A percentile compares a stretch with the other conserved stretches of the same genome.
These are phyloP conservation scores for Magnaporthiopsis incrustans DNA, from an alignment of 2,329 filamentous ascomycete species.

Conservation along the genomic window DNA sequence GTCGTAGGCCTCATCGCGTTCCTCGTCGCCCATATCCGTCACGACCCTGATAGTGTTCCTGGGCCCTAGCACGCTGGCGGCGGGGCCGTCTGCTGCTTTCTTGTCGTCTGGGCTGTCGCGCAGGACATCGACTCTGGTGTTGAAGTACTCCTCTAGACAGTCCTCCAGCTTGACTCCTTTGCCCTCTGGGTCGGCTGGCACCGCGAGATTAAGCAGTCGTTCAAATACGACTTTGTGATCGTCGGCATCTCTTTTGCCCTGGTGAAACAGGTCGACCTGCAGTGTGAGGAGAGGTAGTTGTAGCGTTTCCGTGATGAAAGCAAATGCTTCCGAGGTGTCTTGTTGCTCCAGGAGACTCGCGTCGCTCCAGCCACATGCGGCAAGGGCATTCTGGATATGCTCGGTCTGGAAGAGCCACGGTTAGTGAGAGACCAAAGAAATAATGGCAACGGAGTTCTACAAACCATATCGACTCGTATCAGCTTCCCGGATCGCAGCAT, in stretches of 20 bases:
- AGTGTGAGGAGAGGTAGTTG: slow-evolving; percentile 80
- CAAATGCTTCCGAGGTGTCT: slow-evolving; percentile 92
- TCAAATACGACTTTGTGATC: slow-evolving; percentile 96
- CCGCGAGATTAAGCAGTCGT: slow-evolving; percentile 78
- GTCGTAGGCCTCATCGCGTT: slow-evolving; percentile 6
- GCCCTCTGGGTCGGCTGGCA: slow-evolving; percentile 67
- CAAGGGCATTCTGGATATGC: slow-evolving; percentile 65
- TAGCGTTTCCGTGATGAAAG: slow-evolving; percentile 84
- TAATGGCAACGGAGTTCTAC: slow-evolving; percentile 16
- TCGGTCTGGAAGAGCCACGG: slow-evolving; percentile 10
- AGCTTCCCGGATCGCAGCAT: slow-evolving; percentile 77
- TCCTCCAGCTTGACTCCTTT: slow-evolving; percentile 75
- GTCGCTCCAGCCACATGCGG: slow-evolving; percentile 82
- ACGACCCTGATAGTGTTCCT: slow-evolving; percentile 27
- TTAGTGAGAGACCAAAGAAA: neutral
- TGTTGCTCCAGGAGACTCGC: slow-evolving; percentile 74
- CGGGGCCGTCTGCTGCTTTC: slow-evolving; percentile 19
- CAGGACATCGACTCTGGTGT: slow-evolving; percentile 83
- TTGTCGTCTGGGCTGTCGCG: slow-evolving; percentile 58
- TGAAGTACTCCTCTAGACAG: slow-evolving; percentile 91
- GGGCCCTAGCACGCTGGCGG: slow-evolving; percentile 16
- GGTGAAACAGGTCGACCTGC: slow-evolving; percentile 87
- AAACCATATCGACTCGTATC: slow-evolving; percentile 76
- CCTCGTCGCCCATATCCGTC: slow-evolving; percentile 16
- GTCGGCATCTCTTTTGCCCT: slow-evolving; percentile 74